Conservation (phyloP, 345 rosid species). For the Bruguiera sexangula region DNA sequence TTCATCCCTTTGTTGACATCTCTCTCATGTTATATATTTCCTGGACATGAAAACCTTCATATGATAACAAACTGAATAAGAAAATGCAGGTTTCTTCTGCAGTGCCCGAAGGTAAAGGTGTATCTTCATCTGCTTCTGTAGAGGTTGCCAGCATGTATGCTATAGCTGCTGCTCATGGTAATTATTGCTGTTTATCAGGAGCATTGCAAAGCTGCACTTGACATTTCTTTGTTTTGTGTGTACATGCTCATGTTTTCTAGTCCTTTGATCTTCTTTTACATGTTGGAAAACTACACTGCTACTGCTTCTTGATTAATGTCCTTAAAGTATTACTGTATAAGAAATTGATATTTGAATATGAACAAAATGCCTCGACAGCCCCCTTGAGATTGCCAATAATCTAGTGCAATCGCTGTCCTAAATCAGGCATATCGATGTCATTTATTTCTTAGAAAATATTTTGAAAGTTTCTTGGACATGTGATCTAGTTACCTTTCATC, state of each 20-base stretch:
- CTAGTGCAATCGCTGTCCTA: no score
- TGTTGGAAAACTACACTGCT: no score
- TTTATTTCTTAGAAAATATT: no score
- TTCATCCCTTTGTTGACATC: neutral
- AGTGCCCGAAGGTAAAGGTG: slow-evolving; percentile 99
- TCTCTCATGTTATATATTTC: neutral
- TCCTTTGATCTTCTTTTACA: no score
- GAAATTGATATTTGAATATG: no score
- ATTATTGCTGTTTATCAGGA: neutral
- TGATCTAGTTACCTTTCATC: no score
- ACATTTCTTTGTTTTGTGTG: neutral
- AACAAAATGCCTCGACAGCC: no score
- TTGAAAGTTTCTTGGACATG: no score
- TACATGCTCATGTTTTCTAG: neutral
- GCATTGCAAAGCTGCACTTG: neutral
- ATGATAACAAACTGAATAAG: slow-evolving; percentile 14
- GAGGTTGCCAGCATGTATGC: slow-evolving; percentile 99
- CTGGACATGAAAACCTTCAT: neutral
- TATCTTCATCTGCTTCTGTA: slow-evolving; percentile 94
- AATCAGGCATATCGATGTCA: no score
- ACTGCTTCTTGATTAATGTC: no score
- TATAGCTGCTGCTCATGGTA: slow-evolving; percentile 91
- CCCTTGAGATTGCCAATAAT: no score
- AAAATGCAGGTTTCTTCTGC: slow-evolving; percentile 80
- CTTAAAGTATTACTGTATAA: no score